Conservation (phyloP, 2,329 filamentous ascomycete species). For the Sphaerostilbella broomeana region DNA sequence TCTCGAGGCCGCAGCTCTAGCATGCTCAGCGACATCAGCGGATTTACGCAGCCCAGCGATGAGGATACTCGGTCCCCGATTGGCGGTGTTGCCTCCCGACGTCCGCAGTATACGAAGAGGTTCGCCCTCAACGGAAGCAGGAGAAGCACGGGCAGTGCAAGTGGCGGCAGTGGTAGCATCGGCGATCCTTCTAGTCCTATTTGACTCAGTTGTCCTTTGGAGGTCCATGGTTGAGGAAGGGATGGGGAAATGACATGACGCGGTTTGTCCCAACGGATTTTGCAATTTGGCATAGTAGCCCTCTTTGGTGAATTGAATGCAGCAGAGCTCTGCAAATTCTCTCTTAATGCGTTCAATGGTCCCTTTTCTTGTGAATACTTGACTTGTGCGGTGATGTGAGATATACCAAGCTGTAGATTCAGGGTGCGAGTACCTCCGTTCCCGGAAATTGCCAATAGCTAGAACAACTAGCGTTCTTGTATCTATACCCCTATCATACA, state of each 20-base stretch:
- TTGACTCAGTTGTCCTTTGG: constrained; percentile 1
- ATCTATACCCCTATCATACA: too few species aligned
- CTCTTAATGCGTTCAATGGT: too few species aligned
- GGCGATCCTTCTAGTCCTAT: constrained; percentile 47
- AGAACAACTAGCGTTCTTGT: too few species aligned
- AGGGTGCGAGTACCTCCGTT: too few species aligned
- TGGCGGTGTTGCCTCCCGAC: constrained; percentile 7
- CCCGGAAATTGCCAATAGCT: too few species aligned
- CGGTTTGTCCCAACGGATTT: too few species aligned
- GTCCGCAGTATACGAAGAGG: constrained; percentile 12
- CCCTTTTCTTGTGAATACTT: not conserved
- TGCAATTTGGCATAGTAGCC: constrained; percentile 11
- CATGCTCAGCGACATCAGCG: constrained; percentile 62
- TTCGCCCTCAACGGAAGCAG: constrained; percentile 20
- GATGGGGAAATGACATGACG: too few species aligned
- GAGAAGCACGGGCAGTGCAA: constrained; percentile 38
- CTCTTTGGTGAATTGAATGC: constrained; percentile 9
- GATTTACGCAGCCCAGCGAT: constrained; percentile 56
- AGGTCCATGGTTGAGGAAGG: too few species aligned
- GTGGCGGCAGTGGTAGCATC: constrained; percentile 44
- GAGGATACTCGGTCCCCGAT: constrained; percentile 34
- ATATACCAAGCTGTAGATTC: not conserved
- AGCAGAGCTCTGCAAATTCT: constrained; percentile 12
- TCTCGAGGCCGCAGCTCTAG: constrained; percentile 55
- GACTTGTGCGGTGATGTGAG: not conserved